phyloP scores from a whole-genome alignment of 352 stramenopile genomes.

The Phytophthora ohioensis region DNA sequence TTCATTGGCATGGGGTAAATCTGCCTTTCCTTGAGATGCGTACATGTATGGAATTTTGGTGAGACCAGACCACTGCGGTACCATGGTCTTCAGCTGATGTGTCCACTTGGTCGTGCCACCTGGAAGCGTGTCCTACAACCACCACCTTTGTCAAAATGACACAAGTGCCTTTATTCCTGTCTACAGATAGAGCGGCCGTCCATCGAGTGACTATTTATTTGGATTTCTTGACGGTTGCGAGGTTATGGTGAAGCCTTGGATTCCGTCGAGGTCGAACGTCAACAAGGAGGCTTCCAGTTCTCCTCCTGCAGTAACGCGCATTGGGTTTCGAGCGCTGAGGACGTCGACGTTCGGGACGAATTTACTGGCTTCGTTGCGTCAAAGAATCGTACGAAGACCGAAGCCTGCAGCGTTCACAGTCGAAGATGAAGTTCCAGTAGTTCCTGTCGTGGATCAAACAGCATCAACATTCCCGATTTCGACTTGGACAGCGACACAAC shows the following conservation, averaged over 20 bases:
- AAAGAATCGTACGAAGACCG: conserved; percentile 16
- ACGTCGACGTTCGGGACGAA: conserved; percentile 16
- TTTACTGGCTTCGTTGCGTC: conserved; percentile 33
- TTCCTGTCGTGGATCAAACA: not conserved
- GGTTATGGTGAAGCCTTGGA: conserved; percentile 34
- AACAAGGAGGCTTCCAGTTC: conserved; percentile 18
- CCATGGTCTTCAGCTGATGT: no score
- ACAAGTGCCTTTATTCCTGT: no score
- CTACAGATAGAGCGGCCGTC: no score
- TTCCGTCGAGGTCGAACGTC: conserved; percentile 13
- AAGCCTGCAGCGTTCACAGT: conserved; percentile 22
- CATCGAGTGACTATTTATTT: no score
- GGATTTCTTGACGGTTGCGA: no score
- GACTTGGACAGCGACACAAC: conserved; percentile 1
- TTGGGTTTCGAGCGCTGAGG: conserved; percentile 23
- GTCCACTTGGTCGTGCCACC: no score
- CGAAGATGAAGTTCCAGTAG: not conserved
- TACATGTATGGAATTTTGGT: not conserved
- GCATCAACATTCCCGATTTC: not conserved
- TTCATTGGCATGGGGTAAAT: no score
- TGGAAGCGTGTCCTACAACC: no score
- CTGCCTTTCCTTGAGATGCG: not conserved
- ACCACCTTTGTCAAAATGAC: no score
- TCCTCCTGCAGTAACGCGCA: conserved; percentile 7
- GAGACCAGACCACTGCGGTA: conserved; percentile 2